phyloP scores from a whole-genome alignment of 1,284 basidiomycete species.

The Trametes pubescens region DNA sequence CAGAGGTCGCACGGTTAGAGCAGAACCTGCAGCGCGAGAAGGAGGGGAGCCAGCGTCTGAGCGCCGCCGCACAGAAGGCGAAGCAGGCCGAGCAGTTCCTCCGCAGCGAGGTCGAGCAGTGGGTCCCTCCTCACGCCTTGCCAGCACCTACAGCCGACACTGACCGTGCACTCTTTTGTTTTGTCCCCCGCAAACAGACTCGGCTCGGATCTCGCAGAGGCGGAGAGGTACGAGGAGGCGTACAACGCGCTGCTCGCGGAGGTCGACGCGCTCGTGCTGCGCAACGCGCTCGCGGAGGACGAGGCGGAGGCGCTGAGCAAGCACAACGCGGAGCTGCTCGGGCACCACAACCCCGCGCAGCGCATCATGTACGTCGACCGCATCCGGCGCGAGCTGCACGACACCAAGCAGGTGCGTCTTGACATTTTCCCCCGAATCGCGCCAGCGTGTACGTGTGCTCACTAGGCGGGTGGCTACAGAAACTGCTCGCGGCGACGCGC shows the following conservation, averaged over 20 bases:
- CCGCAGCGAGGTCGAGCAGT: conserved; percentile 69
- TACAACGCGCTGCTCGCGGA: conserved; percentile 69
- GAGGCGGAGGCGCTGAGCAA: conserved; percentile 71
- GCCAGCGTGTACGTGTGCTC: too few relatives aligned
- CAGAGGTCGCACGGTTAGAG: conserved; percentile 38
- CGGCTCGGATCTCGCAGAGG: conserved; percentile 61
- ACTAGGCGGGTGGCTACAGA: too few relatives aligned
- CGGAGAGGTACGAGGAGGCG: conserved; percentile 70
- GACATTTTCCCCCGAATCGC: too few relatives aligned
- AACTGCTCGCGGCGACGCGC: conserved; percentile 59
- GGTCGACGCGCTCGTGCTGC: conserved; percentile 65
- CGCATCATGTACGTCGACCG: conserved; percentile 79
- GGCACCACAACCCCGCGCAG: conserved; percentile 78
- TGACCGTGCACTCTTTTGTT: not conserved
- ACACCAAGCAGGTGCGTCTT: conserved; percentile 69
- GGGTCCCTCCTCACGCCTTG: conserved; percentile 30
- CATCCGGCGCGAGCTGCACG: conserved; percentile 72
- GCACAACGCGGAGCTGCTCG: conserved; percentile 81
- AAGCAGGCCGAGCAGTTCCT: conserved; percentile 70
- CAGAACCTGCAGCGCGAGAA: conserved; percentile 57
- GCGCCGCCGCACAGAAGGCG: conserved; percentile 57
- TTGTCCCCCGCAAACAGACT: conserved; percentile 57
- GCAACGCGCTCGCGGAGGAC: conserved; percentile 78
- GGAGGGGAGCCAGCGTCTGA: conserved; percentile 56
- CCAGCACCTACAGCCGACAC: not conserved